phyloP scores from a whole-genome alignment of 2,329 filamentous ascomycete species.

The Raffaelea albimanens region DNA sequence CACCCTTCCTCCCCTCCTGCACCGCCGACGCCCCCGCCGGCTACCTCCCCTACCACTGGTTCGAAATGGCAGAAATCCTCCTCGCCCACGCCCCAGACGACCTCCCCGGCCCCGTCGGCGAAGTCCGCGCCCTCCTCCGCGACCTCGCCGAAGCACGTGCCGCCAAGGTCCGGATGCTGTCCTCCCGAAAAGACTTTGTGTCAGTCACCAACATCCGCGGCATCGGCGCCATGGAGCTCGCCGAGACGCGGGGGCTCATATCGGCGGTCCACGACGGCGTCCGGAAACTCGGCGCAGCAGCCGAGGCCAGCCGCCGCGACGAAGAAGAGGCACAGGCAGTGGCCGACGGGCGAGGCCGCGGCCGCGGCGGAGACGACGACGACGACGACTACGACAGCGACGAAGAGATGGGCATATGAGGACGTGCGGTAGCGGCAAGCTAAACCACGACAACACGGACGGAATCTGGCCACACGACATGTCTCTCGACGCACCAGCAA shows the following conservation, averaged over 20 bases:
- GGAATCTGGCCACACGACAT: too few species aligned
- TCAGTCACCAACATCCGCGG: constrained; percentile 55
- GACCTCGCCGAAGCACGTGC: constrained; percentile 82
- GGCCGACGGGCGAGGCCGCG: constrained; percentile 32
- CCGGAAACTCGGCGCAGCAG: constrained; percentile 70
- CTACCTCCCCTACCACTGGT: constrained; percentile 87
- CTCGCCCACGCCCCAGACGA: constrained; percentile 81
- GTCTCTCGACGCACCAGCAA: too few species aligned
- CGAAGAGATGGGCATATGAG: constrained; percentile 38
- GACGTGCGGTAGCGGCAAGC: background rate
- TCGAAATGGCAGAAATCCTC: constrained; percentile 80
- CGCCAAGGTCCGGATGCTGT: constrained; percentile 66
- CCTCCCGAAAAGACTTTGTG: constrained; percentile 35
- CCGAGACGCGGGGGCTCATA: constrained; percentile 77
- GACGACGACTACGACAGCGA: constrained; percentile 53
- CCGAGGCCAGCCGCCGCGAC: constrained; percentile 68
- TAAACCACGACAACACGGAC: background rate
- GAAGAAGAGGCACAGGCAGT: constrained; percentile 57
- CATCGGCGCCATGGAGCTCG: constrained; percentile 87
- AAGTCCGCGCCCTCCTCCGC: constrained; percentile 64
- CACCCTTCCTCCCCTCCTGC: constrained; percentile 72
- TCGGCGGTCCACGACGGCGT: constrained; percentile 80
- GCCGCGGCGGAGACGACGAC: constrained; percentile 45
- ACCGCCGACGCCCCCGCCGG: constrained; percentile 59
- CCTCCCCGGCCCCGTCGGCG: constrained; percentile 57